Percentiles rank a stretch among this genome's conserved stretches.
Evolutionary conservation across 768 basidiomycete genomes (phyloP).

Genomic region (Lentinula raphanica): DNA sequence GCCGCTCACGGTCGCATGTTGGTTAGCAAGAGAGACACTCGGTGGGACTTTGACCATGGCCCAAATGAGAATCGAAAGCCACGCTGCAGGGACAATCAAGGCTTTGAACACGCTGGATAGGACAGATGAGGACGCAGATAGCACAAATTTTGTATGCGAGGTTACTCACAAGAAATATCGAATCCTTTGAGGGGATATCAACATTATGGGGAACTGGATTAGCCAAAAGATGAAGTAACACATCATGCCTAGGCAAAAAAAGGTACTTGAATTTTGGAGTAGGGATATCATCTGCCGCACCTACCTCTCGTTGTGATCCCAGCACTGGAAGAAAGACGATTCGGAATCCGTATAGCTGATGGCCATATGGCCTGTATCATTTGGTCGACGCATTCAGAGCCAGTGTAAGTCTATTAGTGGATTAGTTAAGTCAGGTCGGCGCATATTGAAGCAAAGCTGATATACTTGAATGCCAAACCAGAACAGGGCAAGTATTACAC

Average conservation of each 20-base stretch:
- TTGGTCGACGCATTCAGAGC: conserved; percentile 75
- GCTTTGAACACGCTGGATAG: conserved; percentile 46
- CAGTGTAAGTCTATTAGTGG: conserved; percentile 40
- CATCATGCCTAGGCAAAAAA: conserved; percentile 46
- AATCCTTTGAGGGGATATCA: conserved; percentile 74
- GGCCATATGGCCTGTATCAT: conserved; percentile 87
- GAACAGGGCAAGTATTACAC: conserved; percentile 71
- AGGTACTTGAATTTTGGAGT: neutral
- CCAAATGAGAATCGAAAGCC: conserved; percentile 76
- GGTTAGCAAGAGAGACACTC: conserved; percentile 50
- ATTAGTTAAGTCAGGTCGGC: neutral
- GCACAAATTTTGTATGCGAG: neutral
- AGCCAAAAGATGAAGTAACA: conserved; percentile 78
- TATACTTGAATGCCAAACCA: conserved; percentile 74
- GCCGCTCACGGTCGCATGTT: conserved; percentile 48
- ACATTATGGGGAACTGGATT: conserved; percentile 69
- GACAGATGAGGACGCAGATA: no score
- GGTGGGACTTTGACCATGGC: conserved; percentile 65
- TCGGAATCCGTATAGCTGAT: conserved; percentile 56
- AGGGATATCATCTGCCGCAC: conserved; percentile 10
- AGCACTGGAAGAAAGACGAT: conserved; percentile 50
- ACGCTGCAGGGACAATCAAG: conserved; percentile 57
- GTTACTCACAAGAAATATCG: conserved; percentile 61
- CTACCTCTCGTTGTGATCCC: conserved; percentile 60
- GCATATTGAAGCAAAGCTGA: neutral